Conservation (phyloP, 345 rosid species). For the Linum trigynum region DNA sequence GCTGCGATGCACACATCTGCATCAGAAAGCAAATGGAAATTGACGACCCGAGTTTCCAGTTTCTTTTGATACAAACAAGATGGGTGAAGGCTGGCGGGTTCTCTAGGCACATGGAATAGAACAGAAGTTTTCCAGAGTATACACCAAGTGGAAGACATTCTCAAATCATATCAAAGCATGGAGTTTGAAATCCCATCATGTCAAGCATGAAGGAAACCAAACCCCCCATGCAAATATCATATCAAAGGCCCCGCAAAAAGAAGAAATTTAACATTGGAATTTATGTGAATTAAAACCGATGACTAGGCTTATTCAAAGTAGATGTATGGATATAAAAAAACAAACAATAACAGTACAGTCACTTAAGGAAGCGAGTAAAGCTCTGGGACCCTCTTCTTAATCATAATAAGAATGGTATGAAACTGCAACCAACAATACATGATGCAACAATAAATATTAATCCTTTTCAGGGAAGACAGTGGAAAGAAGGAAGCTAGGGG, state of each 20-base stretch:
- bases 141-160: too few relatives aligned
- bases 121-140: too few relatives aligned
- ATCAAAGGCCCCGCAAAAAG: too few relatives aligned
- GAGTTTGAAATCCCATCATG: too few relatives aligned
- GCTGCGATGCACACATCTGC: not conserved
- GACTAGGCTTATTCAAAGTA: not conserved
- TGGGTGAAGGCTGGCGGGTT: not conserved
- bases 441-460: conserved; percentile 1
- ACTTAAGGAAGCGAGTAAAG: not conserved
- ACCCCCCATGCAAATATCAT: too few relatives aligned
- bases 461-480: not conserved
- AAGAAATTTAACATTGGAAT: too few relatives aligned
- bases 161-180: too few relatives aligned
- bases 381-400: not conserved
- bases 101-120: not conserved
- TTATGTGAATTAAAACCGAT: too few relatives aligned
- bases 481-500: not conserved
- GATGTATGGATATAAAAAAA: not conserved
- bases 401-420: not conserved
- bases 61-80: not conserved
- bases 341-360: not conserved
- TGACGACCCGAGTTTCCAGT: not conserved
- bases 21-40: not conserved
- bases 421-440: conserved; percentile 7
- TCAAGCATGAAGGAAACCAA: too few relatives aligned